A percentile compares a stretch with the other conserved stretches of the same genome.
These are phyloP conservation scores for Closterium sp. DNA, from an alignment of 139 green algal species.

Conservation along the genomic window DNA sequence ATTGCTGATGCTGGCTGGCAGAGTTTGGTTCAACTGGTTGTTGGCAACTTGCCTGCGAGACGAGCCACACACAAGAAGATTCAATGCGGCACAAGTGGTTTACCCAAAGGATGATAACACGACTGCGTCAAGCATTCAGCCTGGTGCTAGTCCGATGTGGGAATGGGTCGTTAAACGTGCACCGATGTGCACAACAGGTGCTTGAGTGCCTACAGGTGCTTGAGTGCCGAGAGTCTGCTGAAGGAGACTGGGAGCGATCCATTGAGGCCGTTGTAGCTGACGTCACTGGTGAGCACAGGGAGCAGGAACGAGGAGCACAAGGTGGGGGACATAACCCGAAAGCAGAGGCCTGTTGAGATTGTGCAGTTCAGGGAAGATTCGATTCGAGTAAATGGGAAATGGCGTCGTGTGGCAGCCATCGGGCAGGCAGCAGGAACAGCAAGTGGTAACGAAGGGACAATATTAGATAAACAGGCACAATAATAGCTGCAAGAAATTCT, in stretches of 20 bases:
- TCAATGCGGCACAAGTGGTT: neutral
- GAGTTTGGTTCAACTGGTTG: neutral
- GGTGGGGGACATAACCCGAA: too few species aligned
- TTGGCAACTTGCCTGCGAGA: neutral
- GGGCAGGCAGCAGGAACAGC: too few species aligned
- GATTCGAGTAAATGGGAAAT: too few species aligned
- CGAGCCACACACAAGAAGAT: neutral
- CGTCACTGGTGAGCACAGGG: neutral
- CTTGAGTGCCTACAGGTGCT: too few species aligned
- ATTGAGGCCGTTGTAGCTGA: neutral
- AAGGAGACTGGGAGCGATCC: neutral
- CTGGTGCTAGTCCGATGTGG: neutral
- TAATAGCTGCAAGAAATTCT: too few species aligned
- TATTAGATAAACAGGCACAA: too few species aligned
- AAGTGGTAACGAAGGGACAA: too few species aligned
- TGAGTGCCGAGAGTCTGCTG: neutral
- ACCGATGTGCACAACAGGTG: too few species aligned
- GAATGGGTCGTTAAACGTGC: neutral
- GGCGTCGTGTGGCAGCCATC: too few species aligned
- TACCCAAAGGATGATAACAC: neutral
- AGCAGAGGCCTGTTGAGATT: too few species aligned
- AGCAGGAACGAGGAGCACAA: too few species aligned
- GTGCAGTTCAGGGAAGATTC: too few species aligned
- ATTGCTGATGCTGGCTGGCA: neutral
- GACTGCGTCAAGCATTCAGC: neutral